These are phyloP conservation scores for Lentinula raphanica DNA, from an alignment of 768 basidiomycete species.

Conservation along the genomic window DNA sequence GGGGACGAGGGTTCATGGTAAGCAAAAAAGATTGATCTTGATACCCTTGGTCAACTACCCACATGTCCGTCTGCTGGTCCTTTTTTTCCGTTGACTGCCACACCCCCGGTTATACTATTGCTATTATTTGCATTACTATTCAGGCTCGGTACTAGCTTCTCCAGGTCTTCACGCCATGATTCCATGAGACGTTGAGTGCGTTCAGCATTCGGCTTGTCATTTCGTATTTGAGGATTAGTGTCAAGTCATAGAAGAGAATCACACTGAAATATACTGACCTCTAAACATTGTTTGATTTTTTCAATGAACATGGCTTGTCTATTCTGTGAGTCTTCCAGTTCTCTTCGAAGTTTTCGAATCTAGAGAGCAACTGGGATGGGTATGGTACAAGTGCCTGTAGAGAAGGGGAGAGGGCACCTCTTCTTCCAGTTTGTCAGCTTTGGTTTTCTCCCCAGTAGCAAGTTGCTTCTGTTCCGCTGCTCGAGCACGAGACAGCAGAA, in stretches of 20 bases:
- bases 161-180: conserved; percentile 78
- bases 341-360: conserved; percentile 66
- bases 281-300: conserved; percentile 80
- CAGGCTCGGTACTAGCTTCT: conserved; percentile 53
- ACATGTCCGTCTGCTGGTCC: conserved; percentile 18
- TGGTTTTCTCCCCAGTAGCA: conserved; percentile 66
- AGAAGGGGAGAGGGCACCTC: conserved; percentile 46
- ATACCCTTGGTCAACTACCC: conserved; percentile 32
- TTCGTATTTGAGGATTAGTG: conserved; percentile 14
- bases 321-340: conserved; percentile 75
- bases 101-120: conserved; percentile 3
- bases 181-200: conserved; percentile 77
- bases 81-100: conserved; percentile 8
- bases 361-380: conserved; percentile 21
- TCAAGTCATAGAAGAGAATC: conserved; percentile 7
- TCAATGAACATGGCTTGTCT: conserved; percentile 78
- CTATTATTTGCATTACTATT: conserved; percentile 14
- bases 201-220: conserved; percentile 69
- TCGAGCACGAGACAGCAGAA: conserved; percentile 79
- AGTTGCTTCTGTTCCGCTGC: conserved; percentile 85
- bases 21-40: conserved; percentile 4
- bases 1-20: neutral
- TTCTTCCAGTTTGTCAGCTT: conserved; percentile 65
- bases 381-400: neutral
- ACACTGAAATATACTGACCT: conserved; percentile 43